Conservation (phyloP, 2,329 filamentous ascomycete genomes). For the Cladophialophora yegresii region DNA sequence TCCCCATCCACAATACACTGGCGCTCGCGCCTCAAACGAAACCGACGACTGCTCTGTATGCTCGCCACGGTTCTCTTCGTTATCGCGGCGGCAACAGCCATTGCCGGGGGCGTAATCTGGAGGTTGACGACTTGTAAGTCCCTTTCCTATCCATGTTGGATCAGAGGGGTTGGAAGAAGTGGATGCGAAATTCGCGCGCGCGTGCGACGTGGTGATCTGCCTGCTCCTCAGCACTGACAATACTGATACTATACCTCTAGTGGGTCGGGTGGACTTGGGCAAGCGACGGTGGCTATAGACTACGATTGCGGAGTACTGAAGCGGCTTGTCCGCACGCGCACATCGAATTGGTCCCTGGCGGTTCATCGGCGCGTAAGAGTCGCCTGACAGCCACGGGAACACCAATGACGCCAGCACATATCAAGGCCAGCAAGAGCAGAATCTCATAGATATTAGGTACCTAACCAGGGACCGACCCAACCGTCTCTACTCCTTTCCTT, state of each 20-base stretch:
- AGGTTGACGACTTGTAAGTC: constrained; percentile 18
- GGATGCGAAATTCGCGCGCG: not conserved
- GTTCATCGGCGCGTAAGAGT: not conserved
- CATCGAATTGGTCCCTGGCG: not conserved
- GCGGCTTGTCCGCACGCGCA: not conserved
- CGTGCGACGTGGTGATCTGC: not conserved
- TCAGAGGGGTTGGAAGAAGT: not conserved
- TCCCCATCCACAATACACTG: not conserved
- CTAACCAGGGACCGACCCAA: not conserved
- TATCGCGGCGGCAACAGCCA: constrained; percentile 16
- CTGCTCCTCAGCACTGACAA: not conserved
- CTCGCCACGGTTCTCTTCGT: constrained; percentile 17
- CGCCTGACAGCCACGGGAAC: not conserved
- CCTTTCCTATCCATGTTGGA: not conserved
- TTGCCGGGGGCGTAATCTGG: constrained; percentile 28
- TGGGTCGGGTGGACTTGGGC: not conserved
- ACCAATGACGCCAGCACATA: not conserved
- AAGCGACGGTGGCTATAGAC: not conserved
- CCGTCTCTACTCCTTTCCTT: constrained; percentile 2
- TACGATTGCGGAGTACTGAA: too few species aligned
- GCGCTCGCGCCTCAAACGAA: not conserved
- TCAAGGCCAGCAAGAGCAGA: not conserved
- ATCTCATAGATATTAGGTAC: not conserved
- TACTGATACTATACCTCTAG: not conserved
- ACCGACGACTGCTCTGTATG: constrained; percentile 26